Percentiles rank a stretch among this genome's conserved stretches.
Evolutionary conservation across 2,329 filamentous ascomycete species (phyloP).

Genomic region (Peltaster fructicola): DNA sequence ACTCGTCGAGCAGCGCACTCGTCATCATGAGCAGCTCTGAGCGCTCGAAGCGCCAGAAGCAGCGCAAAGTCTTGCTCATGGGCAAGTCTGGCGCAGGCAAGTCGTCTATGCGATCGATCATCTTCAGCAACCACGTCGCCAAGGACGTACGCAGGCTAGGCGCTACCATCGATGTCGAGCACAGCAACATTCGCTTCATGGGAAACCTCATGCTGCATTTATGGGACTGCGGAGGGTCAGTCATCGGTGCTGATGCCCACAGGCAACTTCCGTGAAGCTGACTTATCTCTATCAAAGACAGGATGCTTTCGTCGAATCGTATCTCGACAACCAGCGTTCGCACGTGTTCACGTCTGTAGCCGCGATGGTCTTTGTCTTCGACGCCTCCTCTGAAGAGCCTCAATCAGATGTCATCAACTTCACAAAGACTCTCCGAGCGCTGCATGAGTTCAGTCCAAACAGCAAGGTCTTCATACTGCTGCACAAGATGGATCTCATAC

Average conservation of each 20-base stretch:
- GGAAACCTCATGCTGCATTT: slow-evolving; percentile 93
- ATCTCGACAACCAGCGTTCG: slow-evolving; percentile 82
- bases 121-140: slow-evolving; percentile 97
- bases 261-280: not conserved
- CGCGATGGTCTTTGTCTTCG: slow-evolving; percentile 97
- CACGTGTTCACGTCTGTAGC: slow-evolving; percentile 96
- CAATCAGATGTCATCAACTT: slow-evolving; percentile 87
- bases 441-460: slow-evolving; percentile 63
- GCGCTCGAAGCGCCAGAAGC: slow-evolving; percentile 31
- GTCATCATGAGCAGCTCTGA: slow-evolving; percentile 13
- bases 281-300: slow-evolving; percentile 29
- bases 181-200: slow-evolving; percentile 97
- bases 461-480: slow-evolving; percentile 88
- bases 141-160: slow-evolving; percentile 85
- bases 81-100: slow-evolving; percentile 96
- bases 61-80: slow-evolving; percentile 40
- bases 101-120: slow-evolving; percentile 95
- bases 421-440: slow-evolving; percentile 70
- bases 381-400: slow-evolving; percentile 90
- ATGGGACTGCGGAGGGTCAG: slow-evolving; percentile 89
- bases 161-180: slow-evolving; percentile 94
- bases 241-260: slow-evolving; percentile 3
- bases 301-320: slow-evolving; percentile 97
- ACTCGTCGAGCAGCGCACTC: not conserved
- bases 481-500: slow-evolving; percentile 97